Evolutionary conservation across 352 stramenopile species (phyloP), one percentile per base, ranked within the genome.

Genomic region (Aphanomyces stellatus): DNA sequence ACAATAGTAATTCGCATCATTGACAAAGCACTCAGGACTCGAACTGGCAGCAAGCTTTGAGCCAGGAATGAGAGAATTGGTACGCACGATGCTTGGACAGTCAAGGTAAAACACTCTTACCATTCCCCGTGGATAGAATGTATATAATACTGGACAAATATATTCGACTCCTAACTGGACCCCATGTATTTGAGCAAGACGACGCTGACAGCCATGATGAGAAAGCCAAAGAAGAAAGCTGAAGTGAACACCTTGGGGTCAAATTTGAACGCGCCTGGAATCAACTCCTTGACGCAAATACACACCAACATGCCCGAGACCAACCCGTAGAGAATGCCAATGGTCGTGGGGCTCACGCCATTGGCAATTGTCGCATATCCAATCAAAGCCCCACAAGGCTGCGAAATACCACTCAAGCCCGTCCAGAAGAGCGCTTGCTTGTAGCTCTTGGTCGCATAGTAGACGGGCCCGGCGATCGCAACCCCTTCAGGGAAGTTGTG

Each of bases 401-500:
- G 88, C 8, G 93, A 91, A 22, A 97, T 56, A n/a, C 93, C 96
- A 25, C 81, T 92, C 15, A 98, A 41, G 7, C 80, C 67, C n/a
- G 87, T 93, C 92, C 91, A 98, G 46, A 90, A 77, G 75, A 99
- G 98, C 1, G 89, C 95, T 53, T 97, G 91, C 27, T 79, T 69
- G 13, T 93, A 85, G 71, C 88, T 96, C 8, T 94, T 95, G 1
- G 96, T 98, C 2, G 95, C 93, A 73, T 97, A 98, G 76, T 98
- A 99, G 13, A 99, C 89, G 0, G 96, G 96, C 10, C 98, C 87
- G 34, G 94, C 90, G 11, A 99, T 90, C 59, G 91, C 97, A 13
- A 98, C 72, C 13, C 96, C 96, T 66, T 99, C 96, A 0, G 96
- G 96, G 66, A 99, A 96, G 72, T 99, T 99, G 78, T 99, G 96